Evolutionary conservation across 1,284 basidiomycete genomes (phyloP).

Genomic region (Xerocomus nothofagi): DNA sequence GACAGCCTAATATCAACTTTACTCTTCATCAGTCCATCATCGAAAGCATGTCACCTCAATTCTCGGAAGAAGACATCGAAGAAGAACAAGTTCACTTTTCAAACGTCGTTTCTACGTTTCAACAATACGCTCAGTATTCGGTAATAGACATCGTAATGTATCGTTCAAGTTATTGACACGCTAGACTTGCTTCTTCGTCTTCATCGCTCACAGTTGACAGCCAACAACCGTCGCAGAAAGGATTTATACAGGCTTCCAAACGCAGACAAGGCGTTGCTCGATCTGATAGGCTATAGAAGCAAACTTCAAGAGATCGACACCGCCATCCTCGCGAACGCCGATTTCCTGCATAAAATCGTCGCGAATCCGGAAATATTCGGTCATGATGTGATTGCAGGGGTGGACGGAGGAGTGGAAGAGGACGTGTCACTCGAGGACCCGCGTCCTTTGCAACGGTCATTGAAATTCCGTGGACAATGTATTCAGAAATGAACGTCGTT

Average conservation of each 20-base stretch:
- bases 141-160: constrained; percentile 35
- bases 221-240: constrained; percentile 73
- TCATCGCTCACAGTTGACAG: constrained; percentile 51
- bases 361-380: constrained; percentile 75
- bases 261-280: constrained; percentile 61
- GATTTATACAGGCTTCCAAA: constrained; percentile 64
- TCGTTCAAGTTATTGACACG: not conserved
- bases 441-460: not conserved
- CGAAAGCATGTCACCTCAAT: constrained; percentile 26
- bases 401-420: constrained; percentile 7
- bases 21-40: no score
- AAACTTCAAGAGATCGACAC: constrained; percentile 68
- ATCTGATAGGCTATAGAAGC: constrained; percentile 61
- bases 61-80: constrained; percentile 40
- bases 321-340: constrained; percentile 68
- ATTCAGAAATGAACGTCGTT: not conserved
- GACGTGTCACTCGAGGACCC: not conserved
- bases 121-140: constrained; percentile 63
- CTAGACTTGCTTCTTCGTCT: not conserved
- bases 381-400: constrained; percentile 40
- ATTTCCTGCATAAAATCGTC: constrained; percentile 66
- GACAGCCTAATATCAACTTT: not conserved
- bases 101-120: constrained; percentile 67
- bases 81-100: constrained; percentile 65
- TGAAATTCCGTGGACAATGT: constrained; percentile 14